Evolutionary conservation across 164 flowering plant genomes (phyloP), one percentile per base, ranked within the genome.

Genomic region (Magnolia sinica): DNA sequence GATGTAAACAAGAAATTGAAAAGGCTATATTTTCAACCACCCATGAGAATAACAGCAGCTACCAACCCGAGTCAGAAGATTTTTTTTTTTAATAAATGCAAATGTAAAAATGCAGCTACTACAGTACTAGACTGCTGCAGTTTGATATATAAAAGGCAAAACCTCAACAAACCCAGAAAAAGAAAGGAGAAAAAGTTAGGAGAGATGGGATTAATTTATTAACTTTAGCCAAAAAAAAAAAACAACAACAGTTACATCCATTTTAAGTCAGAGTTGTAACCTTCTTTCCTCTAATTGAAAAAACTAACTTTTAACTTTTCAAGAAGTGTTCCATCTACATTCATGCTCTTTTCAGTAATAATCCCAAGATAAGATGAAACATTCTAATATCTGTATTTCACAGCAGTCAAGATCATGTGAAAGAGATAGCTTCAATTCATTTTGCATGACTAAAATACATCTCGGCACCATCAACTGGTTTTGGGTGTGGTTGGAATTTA

Each of bases 401-500:
- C 18, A 11, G 8, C 3, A 55, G 61, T 8, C 61, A 8, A 10
- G 61, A 55, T 16, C 13, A 55, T 16, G 13, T 55, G 61, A 55
- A 55, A 55, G 18, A 8, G 61, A 10, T 1, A 0, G 18, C 18
- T 1, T 14, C 11, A 49, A 70, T 20, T 70, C 58, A 51, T 27
- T 51, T 55, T 68, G 61, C 51, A 45, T 23, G 69, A 65, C 50
- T 70, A 51, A 76, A 76, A 70, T 58, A 45, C 59, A 76, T 19
- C 27, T 70, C 55, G 31, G 74, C 78, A 14, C 78, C 78, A 70
- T 76, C 78, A 70, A 6, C 29, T 76, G 78, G 78, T 27, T 31
- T 76, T 70, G 78, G 78, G 31, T 76, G 78, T n/a, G 78, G 78
- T 20, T 70, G 78, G 59, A 76, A 76, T 70, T 45, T 70, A 18